Base-by-base conservation (phyloP, 140 eudicot genomes). In the Cichorium intybus region DNA sequence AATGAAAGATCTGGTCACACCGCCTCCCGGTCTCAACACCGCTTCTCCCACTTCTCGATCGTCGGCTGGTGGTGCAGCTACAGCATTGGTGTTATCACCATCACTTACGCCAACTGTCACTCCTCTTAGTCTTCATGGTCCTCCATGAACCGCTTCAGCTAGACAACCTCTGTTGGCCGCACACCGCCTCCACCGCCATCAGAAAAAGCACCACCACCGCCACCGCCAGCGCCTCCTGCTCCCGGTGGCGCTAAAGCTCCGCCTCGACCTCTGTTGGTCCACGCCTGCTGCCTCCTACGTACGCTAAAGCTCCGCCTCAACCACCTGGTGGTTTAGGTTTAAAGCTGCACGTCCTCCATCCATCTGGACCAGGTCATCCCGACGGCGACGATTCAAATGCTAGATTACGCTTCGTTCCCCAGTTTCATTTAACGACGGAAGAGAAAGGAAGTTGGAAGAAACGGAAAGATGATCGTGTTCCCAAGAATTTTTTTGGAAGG, bases 201-300 rank as follows among this genome's bases (percentile, higher is more conserved):
- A 22, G 79, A 52, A 34, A 73, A 68, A 70, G 76, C 80, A 20
- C 90, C 92, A 4, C 83, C 95, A 5, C 88, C 95, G 2, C 95
- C 87, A 0, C 95, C 93, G 21, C 95, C 86, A 23, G 9, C 89
- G 7, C 86, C 93, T 10, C 93, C 86, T 62, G 49, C 43, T 35
- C n/a, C n/a, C n/a, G 72, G 70, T 55, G 68, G 75, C 47, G 18
- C 0, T 3, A 50, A 50, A 53, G 77, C 78, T 51, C 86, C 81
- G 2, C 90, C 95, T 68, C 79, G 70, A 31, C 89, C 87, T 21
- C 89, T n/a, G n/a, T n/a, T n/a, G n/a, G n/a, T n/a, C n/a, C n/a
- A n/a, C n/a, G n/a, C n/a, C n/a, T n/a, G n/a, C n/a, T n/a, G n/a
- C n/a, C n/a, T n/a, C n/a, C n/a, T n/a, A n/a, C n/a, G n/a, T n/a